Conservation (phyloP, 371 early-diverging fungal genomes). For the Haplosporangium sp. region DNA sequence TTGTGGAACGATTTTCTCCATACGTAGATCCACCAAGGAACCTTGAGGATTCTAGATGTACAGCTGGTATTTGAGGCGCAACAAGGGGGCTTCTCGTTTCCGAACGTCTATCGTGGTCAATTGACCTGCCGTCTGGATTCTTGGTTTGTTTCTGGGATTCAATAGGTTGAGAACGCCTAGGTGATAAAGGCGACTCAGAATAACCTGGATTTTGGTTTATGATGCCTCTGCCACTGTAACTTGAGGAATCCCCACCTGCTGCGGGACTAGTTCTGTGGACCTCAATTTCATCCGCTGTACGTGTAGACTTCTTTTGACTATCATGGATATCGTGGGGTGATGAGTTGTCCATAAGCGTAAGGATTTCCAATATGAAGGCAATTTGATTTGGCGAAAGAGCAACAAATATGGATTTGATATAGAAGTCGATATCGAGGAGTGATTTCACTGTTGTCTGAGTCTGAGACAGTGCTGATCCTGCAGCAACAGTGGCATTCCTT, state of each 20-base stretch:
- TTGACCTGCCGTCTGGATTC: conserved; percentile 24
- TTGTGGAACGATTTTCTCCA: conserved; percentile 10
- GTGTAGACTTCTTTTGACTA: background rate
- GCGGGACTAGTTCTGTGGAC: background rate
- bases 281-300: background rate
- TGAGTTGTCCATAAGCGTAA: conserved; percentile 26
- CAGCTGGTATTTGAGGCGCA: conserved; percentile 13
- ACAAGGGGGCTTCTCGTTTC: conserved; percentile 7
- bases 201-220: background rate
- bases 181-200: conserved; percentile 17
- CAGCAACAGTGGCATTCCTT: conserved; percentile 27
- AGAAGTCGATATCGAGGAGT: conserved; percentile 46
- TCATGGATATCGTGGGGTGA: background rate
- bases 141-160: conserved; percentile 11
- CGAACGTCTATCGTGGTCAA: conserved; percentile 13
- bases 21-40: conserved; percentile 39
- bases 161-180: conserved; percentile 13
- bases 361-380: conserved; percentile 52
- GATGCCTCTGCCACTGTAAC: background rate
- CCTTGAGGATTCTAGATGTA: conserved; percentile 36
- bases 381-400: conserved; percentile 55
- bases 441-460: conserved; percentile 23
- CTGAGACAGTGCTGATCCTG: conserved; percentile 20
- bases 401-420: conserved; percentile 41
- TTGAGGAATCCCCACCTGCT: background rate